Evolutionary conservation across 2,329 filamentous ascomycete genomes (phyloP).

Genomic region (Penicillium hesseltinei): DNA sequence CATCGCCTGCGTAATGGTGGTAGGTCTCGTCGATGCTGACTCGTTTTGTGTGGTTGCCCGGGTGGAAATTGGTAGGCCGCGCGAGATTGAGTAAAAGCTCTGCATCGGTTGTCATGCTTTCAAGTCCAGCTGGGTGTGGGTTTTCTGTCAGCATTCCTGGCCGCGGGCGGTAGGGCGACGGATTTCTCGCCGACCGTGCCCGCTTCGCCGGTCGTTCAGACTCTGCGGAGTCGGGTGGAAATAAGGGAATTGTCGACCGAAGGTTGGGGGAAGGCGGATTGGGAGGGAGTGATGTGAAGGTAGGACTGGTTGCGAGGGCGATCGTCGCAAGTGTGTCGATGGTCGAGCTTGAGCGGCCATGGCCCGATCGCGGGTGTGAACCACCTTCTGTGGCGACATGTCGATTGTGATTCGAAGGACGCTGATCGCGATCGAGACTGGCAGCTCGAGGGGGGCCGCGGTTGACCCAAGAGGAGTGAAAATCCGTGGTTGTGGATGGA

Average conservation of each 20-base stretch:
- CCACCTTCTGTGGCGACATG: constrained; percentile 21
- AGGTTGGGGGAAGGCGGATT: constrained; percentile 31
- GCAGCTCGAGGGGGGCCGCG: constrained; percentile 27
- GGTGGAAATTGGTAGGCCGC: constrained; percentile 38
- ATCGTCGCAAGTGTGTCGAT: constrained; percentile 52
- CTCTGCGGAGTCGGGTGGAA: constrained; percentile 30
- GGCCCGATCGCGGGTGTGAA: constrained; percentile 34
- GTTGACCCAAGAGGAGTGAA: constrained; percentile 31
- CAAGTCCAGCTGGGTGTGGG: constrained; percentile 33
- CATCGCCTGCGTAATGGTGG: constrained; percentile 23
- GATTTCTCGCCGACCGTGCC: constrained; percentile 57
- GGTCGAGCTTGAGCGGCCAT: constrained; percentile 47
- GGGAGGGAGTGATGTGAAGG: constrained; percentile 38
- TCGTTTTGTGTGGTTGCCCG: constrained; percentile 27
- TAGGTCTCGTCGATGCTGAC: constrained; percentile 35
- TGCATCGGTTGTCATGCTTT: constrained; percentile 49
- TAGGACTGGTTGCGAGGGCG: constrained; percentile 50
- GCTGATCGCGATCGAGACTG: constrained; percentile 25
- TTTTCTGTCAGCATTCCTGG: constrained; percentile 27
- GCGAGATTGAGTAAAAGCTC: constrained; percentile 49
- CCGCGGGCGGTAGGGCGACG: constrained; percentile 41
- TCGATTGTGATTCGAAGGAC: constrained; percentile 21
- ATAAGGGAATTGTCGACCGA: constrained; percentile 27
- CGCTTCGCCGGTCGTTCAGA: constrained; percentile 58
- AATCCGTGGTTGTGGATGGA: constrained; percentile 33